Conservation (phyloP, 2,329 filamentous ascomycete species). For the Elsinoe arachidis region DNA sequence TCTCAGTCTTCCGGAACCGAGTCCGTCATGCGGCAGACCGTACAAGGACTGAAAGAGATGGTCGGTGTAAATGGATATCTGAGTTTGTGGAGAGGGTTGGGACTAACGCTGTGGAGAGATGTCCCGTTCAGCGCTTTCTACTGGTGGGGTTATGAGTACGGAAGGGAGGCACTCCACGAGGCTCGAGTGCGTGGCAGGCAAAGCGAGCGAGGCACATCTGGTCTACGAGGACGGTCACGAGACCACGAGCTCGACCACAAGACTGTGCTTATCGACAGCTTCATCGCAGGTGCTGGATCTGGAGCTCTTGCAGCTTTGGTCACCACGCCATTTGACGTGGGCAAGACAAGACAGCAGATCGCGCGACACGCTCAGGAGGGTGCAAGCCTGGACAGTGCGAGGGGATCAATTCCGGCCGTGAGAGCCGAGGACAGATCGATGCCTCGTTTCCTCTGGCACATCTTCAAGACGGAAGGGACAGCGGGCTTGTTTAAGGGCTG, state of each 20-base stretch:
- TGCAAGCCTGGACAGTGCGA: slow-evolving; percentile 27
- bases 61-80: slow-evolving; percentile 66
- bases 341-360: slow-evolving; percentile 90
- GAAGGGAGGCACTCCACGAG: slow-evolving; percentile 63
- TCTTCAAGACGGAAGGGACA: slow-evolving; percentile 76
- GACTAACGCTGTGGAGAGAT: slow-evolving; percentile 88
- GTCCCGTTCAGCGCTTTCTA: slow-evolving; percentile 96
- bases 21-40: slow-evolving; percentile 69
- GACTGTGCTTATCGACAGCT: slow-evolving; percentile 79
- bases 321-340: slow-evolving; percentile 94
- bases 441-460: slow-evolving; percentile 77
- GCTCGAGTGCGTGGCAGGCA: slow-evolving; percentile 45
- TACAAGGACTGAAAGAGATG: slow-evolving; percentile 70
- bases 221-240: slow-evolving; percentile 42
- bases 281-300: slow-evolving; percentile 73
- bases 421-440: slow-evolving; percentile 69
- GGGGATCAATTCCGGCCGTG: slow-evolving; percentile 5
- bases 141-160: slow-evolving; percentile 94
- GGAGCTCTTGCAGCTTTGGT: slow-evolving; percentile 78
- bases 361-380: slow-evolving; percentile 48
- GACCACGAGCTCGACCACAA: slow-evolving; percentile 57
- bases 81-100: slow-evolving; percentile 83
- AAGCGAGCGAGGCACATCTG: slow-evolving; percentile 19
- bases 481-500: slow-evolving; percentile 82
- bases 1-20: slow-evolving; percentile 46